A percentile compares a stretch with the other conserved stretches of the same genome.
Conservation (phyloP, 1,139 yeast genomes). For the Lodderomyces parapsilosis region DNA sequence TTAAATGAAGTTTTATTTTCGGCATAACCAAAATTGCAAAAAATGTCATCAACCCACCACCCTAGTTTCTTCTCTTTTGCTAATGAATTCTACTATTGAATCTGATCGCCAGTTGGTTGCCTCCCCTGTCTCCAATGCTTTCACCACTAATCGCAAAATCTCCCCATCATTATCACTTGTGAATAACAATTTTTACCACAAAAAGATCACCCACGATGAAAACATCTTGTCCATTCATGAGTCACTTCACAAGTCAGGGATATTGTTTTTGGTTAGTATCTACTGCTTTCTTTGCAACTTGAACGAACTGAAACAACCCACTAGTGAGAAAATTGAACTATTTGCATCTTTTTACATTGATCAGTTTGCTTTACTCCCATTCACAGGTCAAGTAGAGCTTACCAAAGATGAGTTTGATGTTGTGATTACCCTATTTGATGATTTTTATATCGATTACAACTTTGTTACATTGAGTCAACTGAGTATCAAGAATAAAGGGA, state of each 20-base stretch:
- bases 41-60: background rate
- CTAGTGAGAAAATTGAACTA: constrained; percentile 1
- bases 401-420: constrained; percentile 5
- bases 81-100: background rate
- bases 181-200: constrained; percentile 1
- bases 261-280: constrained; percentile 3
- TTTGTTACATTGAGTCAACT: constrained; percentile 8
- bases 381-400: constrained; percentile 3
- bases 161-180: constrained; percentile 2
- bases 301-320: constrained; percentile 7
- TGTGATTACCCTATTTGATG: constrained; percentile 7
- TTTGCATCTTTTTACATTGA: constrained; percentile 5
- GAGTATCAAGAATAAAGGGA: constrained; percentile 7
- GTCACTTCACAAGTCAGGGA: constrained; percentile 4
- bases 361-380: constrained; percentile 7
- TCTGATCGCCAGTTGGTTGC: background rate
- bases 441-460: constrained; percentile 9
- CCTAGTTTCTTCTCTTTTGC: background rate
- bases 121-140: background rate
- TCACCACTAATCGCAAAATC: constrained; percentile 3
- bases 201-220: constrained; percentile 1
- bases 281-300: constrained; percentile 8
- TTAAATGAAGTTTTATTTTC: no score
- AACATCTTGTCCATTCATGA: constrained; percentile 2
- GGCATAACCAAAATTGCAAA: background rate